Base-by-base conservation (phyloP, 2,329 filamentous ascomycete species). In the Chaetomiaceae sp. region DNA sequence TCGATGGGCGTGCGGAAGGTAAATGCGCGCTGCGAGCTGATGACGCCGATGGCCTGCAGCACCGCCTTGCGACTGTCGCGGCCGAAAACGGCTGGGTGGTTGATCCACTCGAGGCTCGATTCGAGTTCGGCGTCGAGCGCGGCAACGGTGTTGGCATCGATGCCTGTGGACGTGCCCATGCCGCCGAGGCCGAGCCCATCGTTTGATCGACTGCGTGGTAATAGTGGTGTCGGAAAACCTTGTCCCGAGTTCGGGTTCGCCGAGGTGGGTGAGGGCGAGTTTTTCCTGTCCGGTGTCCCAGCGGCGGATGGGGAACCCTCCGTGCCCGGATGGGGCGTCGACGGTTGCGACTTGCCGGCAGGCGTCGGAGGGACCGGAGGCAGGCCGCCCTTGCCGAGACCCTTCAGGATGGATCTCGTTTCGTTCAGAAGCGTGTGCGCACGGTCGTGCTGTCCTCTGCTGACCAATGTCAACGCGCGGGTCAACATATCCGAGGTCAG, bases 401-500 rank as follows among this genome's bases (percentile, higher is more conserved):
- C 94, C 72, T 96, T 96, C 49, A 99, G 78, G 55, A 99, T 99
- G 50, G 89, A 95, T 33, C 92, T 82, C 3, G 94, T 99, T 74
- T 99, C 94, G 59, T 87, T 89, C 33, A 99, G 78, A 3, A 99
- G 81, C 51, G 95, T 95, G 62, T 95, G 88, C 0, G 91, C 94
- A 32, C 91, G 87, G 65, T 99, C 94, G 67, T 96, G 89, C 71
- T 97, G 92, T 30, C 89, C 90, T 33, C 90, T 84, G 55, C 89
- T 89, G 18, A 97, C 91, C 18, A 99, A 80, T 0, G 90, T 96
- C 56, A 99, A 75, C 13, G 94, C 91, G 54, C 94, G 81, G 7
- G 90, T 95, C 58, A 99, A 80, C 94, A 99, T 99, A 68, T 99
- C 94, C 1, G 92, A 97, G 2, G 94, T 97, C 48, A 99, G 80